phyloP scores from a whole-genome alignment of 2,329 filamentous ascomycete species.

The Xylaria sp. region DNA sequence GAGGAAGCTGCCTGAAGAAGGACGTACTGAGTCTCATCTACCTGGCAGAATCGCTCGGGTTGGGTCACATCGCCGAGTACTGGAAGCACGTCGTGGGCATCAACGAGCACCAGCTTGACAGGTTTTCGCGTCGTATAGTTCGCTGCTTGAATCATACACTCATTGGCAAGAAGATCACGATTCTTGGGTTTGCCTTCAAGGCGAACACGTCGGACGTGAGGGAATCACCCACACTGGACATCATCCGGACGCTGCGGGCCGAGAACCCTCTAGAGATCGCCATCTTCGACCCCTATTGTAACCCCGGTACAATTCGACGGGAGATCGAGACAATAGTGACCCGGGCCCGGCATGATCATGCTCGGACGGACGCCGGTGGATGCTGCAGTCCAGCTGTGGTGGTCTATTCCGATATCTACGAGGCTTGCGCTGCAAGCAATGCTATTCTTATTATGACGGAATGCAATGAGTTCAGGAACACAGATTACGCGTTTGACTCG shows the following conservation, averaged over 20 bases:
- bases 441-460: not conserved
- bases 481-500: too few relatives aligned
- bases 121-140: not conserved
- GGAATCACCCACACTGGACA: not conserved
- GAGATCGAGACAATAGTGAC: not conserved
- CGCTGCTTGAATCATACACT: not conserved
- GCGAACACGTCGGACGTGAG: not conserved
- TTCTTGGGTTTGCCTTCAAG: not conserved
- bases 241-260: not conserved
- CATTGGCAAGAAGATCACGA: not conserved
- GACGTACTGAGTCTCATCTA: not conserved
- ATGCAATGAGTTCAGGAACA: not conserved
- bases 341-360: not conserved
- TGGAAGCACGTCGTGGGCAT: not conserved
- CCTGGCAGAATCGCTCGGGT: not conserved
- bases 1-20: not conserved
- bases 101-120: not conserved
- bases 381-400: not conserved
- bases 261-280: not conserved
- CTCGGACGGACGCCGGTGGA: not conserved
- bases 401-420: not conserved
- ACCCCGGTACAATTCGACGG: not conserved
- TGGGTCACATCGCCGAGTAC: not conserved
- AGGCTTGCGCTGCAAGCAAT: not conserved
- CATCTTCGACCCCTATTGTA: not conserved